phyloP scores from a whole-genome alignment of 2,329 filamentous ascomycete species.

The Penicillium palitans region DNA sequence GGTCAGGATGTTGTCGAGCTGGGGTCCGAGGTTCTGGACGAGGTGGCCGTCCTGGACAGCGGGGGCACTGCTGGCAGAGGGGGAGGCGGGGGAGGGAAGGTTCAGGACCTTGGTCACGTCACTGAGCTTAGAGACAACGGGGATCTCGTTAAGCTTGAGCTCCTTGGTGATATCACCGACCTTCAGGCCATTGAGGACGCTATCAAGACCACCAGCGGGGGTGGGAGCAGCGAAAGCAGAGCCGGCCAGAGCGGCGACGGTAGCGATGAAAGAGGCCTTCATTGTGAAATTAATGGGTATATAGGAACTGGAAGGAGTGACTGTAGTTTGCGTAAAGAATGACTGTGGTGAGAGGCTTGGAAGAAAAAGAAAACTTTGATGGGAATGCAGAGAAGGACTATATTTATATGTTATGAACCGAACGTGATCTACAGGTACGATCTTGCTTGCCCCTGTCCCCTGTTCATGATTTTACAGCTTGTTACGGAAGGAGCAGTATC shows the following conservation, averaged over 20 bases:
- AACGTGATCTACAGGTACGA: constrained; percentile 4
- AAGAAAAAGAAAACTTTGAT: not conserved
- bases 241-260: constrained; percentile 23
- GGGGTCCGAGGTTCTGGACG: constrained; percentile 33
- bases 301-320: constrained; percentile 11
- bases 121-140: constrained; percentile 19
- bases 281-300: constrained; percentile 22
- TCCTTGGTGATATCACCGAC: constrained; percentile 23
- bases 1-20: constrained; percentile 33
- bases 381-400: not conserved
- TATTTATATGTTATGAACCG: constrained; percentile 7
- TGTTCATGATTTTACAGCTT: not conserved
- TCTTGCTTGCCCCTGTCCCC: not conserved
- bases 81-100: constrained; percentile 7
- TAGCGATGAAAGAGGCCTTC: constrained; percentile 29
- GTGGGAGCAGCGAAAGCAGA: constrained; percentile 13
- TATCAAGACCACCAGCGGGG: constrained; percentile 8
- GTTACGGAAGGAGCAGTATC: not conserved
- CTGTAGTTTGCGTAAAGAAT: constrained; percentile 19
- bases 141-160: constrained; percentile 19
- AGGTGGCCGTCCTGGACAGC: constrained; percentile 28
- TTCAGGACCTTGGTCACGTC: constrained; percentile 22
- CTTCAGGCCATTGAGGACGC: constrained; percentile 19
- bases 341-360: constrained; percentile 16
- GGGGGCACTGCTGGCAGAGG: constrained; percentile 16